Evolutionary conservation across 345 rosid genomes (phyloP), one percentile per base, ranked within the genome.

Genomic region (Euphorbia pulcherrima): DNA sequence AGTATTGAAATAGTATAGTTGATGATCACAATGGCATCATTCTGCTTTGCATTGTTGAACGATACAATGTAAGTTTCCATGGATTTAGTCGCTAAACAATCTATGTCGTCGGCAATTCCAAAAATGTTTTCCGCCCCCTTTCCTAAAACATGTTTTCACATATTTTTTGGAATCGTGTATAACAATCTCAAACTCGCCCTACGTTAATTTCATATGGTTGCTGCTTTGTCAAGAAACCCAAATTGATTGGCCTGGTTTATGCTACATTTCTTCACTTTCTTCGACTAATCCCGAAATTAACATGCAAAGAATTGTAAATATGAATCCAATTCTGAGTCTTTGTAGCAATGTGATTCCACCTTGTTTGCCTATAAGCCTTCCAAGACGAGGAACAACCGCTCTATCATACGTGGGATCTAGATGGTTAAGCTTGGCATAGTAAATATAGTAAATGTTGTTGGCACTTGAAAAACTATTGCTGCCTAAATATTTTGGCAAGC

Each of bases 351-450:
- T 70, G 63, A 87, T 73, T 2, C 87, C 87, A 0, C 80, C 80
- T 8, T 80, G 79, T 75, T 72, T 82, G 0, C 86, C 81, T 2
- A 84, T 83, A 13, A 77, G 40, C 48, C 41, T 79, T 60, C 63
- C 72, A 40, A 87, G 74, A 58, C 55, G 67, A 0, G 89, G 88
- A 28, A 87, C 83, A 1, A 85, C 14, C 52, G 81, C 17, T 1
- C 84, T 63, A 68, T 85, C 92, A 10, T 85, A 87, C 46, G 83
- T 3, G 89, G 89, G 54, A 87, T 79, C 80, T 79, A 87, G 10
- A 79, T 46, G 46, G 82, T 82, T 64, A 85, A 67, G 50, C 83
- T 74, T 28, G 83, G 70, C 92, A 87, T 87, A 56, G 74, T 54
- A 72, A 85, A 85, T 30, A 87, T 85, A 1, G 76, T 62, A 54